Conservation (phyloP, 2,329 filamentous ascomycete genomes). For the Beauveria caledonica region DNA sequence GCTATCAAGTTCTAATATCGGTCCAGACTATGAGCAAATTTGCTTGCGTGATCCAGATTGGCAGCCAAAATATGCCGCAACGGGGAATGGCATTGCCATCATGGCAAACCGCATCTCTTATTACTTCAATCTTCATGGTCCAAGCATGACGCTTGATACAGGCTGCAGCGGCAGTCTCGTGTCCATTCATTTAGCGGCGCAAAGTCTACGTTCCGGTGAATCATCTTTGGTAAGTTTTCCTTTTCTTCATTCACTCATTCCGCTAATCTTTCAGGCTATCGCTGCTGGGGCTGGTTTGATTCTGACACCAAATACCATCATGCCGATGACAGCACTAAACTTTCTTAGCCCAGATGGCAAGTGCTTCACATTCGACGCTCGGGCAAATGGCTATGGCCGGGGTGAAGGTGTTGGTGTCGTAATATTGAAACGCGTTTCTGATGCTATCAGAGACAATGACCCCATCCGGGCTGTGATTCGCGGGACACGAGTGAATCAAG, state of each 20-base stretch:
- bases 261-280: slow-evolving; percentile 28
- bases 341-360: slow-evolving; percentile 44
- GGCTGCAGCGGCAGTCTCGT: slow-evolving; percentile 50
- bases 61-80: slow-evolving; percentile 43
- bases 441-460: slow-evolving; percentile 52
- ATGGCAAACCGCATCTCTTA: slow-evolving; percentile 49
- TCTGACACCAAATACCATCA: slow-evolving; percentile 46
- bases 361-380: slow-evolving; percentile 46
- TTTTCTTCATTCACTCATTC: background rate
- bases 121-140: slow-evolving; percentile 45
- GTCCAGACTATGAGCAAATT: slow-evolving; percentile 40
- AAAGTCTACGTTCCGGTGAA: slow-evolving; percentile 39
- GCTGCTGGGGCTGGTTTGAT: slow-evolving; percentile 45
- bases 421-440: slow-evolving; percentile 48
- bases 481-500: slow-evolving; percentile 46
- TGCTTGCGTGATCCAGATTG: slow-evolving; percentile 42
- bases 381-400: slow-evolving; percentile 55
- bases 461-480: slow-evolving; percentile 48
- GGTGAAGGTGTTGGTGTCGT: slow-evolving; percentile 56
- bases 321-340: slow-evolving; percentile 47
- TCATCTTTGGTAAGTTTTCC: slow-evolving; percentile 27
- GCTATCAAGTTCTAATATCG: background rate
- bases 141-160: slow-evolving; percentile 50
- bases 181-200: slow-evolving; percentile 44
- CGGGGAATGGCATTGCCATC: slow-evolving; percentile 44